phyloP scores from a whole-genome alignment of 768 basidiomycete genomes.

The Inosperma sp. region DNA sequence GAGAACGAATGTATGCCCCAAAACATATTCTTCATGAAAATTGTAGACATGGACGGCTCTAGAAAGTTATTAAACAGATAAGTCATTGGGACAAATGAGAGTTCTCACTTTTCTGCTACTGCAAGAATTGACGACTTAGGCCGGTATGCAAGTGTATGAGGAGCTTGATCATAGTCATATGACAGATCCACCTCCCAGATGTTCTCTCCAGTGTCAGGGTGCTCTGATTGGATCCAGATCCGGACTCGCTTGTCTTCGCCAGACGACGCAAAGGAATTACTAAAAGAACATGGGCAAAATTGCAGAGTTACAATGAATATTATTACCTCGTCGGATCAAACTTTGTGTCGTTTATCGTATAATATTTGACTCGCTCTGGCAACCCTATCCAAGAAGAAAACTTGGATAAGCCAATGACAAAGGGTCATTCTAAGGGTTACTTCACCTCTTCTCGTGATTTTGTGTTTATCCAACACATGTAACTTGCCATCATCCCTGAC shows the following conservation, averaged over 20 bases:
- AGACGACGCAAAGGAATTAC: slow-evolving; percentile 42
- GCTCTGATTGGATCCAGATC: slow-evolving; percentile 38
- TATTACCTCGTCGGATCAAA: slow-evolving; percentile 45
- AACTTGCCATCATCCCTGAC: slow-evolving; percentile 30
- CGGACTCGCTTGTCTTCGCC: slow-evolving; percentile 43
- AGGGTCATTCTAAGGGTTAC: background rate
- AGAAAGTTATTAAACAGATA: background rate
- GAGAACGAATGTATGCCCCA: background rate
- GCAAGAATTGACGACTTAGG: slow-evolving; percentile 39
- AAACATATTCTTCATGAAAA: background rate
- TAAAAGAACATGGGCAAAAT: slow-evolving; percentile 19
- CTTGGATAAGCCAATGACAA: background rate
- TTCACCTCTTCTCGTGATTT: slow-evolving; percentile 1
- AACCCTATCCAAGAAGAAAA: slow-evolving; percentile 11
- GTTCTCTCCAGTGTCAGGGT: slow-evolving; percentile 10
- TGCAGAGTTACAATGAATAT: slow-evolving; percentile 10
- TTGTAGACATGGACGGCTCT: slow-evolving; percentile 1
- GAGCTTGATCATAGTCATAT: slow-evolving; percentile 19
- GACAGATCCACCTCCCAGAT: background rate
- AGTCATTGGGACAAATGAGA: background rate
- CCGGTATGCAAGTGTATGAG: slow-evolving; percentile 44
- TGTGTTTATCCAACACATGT: slow-evolving; percentile 13
- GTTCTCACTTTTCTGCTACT: slow-evolving; percentile 36
- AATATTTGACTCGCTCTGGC: slow-evolving; percentile 39
- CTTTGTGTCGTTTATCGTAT: slow-evolving; percentile 51